Evolutionary conservation across 2,329 filamentous ascomycete genomes (phyloP), one percentile per base, ranked within the genome.

Genomic region (Aspergillus spinulosporus): DNA sequence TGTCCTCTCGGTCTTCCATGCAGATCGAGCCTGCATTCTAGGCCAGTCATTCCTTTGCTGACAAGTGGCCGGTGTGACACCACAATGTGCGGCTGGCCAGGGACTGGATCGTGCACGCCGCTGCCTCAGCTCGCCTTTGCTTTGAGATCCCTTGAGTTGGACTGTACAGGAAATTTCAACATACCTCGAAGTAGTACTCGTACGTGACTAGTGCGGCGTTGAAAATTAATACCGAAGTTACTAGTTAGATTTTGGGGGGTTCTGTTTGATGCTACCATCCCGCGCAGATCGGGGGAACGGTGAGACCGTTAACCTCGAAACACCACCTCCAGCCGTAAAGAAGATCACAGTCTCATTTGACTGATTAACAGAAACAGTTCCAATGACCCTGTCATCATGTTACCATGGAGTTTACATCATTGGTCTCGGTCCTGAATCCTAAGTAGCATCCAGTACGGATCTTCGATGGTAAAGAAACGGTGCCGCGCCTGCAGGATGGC

Each of bases 1-100:
- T 51, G 52, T 28, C 46, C 11, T 49, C 59, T 59, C 26, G 54
- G 53, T 55, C 55, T 65, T 65, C 63, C 54, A 60, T 66, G 63
- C 63, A 64, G 57, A 37, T 37, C 15, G 49, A 62, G 52, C 52
- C 49, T 52, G 55, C 44, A 34, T 43, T 31, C 15, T 36, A 36
- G 43, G 21, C 57, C 62, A 59, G 52, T 58, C 53, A 61, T 55
- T 55, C 50, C 46, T 26, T 45, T 29, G 39, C 52, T 49, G 37
- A 53, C 49, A 49, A 37, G 34, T 12, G 6, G 7, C n/a, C 9
- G 34, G 34, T 37, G 34, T 37, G 34, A 28, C 36, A 43, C 52
- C 29, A 47, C 39, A 57, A 50, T 54, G 53, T 63, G 57, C 57
- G 57, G 40, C 52, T 51, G 52, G 50, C 48, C 52, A 62, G 55